Base-by-base conservation (phyloP, 768 basidiomycete genomes). In the Lyophyllum shimeji region DNA sequence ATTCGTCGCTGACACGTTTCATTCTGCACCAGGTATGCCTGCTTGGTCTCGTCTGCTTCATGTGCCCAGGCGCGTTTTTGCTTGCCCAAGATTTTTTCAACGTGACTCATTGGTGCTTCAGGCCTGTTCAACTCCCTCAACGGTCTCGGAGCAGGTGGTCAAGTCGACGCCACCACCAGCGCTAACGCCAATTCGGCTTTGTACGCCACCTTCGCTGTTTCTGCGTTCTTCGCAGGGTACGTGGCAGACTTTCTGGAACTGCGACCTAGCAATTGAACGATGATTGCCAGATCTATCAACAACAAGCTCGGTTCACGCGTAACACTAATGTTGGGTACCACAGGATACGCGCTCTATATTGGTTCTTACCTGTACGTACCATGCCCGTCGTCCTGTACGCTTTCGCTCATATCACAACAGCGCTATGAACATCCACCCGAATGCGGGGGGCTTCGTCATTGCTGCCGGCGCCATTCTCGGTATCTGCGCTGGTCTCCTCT, bases 101-200 rank as follows among this genome's bases (percentile, higher is more conserved):
- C 46, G 24, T 20, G 40, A 50, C 45, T 55, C 17, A 57, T 46
- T n/a, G 50, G 18, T 37, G n/a, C 25, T n/a, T 72, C 72, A 67
- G 90, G 90, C 55, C 79, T 91, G 54, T 92, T 89, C 72, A 93
- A 92, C 64, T 84, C 90, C 0, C 74, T 92, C 63, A 87, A 82
- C 53, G 90, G 91, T 31, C 77, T 95, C 44, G 92, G 93, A 3
- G 90, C 79, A 44, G 90, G 87, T 45, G 92, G 92, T 3, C 86
- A 88, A 70, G 66, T 90, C 40, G 84, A 89, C 63, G 65, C 82
- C 12, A 76, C 74, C 3, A 88, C 84, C 12, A 82, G 80, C 64
- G 84, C 89, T 17, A 89, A 93, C 61, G 80, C 87, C 2, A 85
- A 86, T 63, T 74, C 83, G 0, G 83, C 88, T 2, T 71, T 90